Conservation (phyloP, 257 asterid genomes). For the Paraleonurus japonicus region DNA sequence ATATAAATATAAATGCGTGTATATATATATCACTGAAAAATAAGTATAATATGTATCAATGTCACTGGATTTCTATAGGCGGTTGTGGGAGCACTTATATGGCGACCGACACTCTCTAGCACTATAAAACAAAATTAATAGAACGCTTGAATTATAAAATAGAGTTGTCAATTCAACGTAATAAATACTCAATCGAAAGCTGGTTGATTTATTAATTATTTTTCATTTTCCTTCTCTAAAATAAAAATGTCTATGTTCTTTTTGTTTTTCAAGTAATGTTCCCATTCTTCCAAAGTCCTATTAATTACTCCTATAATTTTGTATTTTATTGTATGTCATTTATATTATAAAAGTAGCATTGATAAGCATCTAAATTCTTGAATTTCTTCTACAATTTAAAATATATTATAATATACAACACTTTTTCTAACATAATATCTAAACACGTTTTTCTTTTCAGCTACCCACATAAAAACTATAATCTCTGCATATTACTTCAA, state of each 20-base stretch:
- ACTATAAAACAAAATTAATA: background rate
- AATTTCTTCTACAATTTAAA: background rate
- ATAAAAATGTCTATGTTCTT: background rate
- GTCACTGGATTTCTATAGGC: background rate
- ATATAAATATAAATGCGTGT: too few relatives aligned
- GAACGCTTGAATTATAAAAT: background rate
- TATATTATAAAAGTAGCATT: background rate
- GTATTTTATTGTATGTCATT: background rate
- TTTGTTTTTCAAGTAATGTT: background rate
- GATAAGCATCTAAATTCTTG: background rate
- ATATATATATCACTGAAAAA: too few relatives aligned
- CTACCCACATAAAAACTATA: background rate
- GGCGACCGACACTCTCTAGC: constrained; percentile 16
- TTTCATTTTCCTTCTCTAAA: background rate
- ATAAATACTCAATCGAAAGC: constrained; percentile 7
- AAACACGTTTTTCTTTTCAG: too few relatives aligned
- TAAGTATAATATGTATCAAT: background rate
- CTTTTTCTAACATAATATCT: too few relatives aligned
- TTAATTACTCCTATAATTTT: too few relatives aligned
- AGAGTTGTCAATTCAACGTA: constrained; percentile 15
- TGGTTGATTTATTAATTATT: background rate
- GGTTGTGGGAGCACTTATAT: constrained; percentile 7
- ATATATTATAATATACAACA: too few relatives aligned
- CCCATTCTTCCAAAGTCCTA: background rate
- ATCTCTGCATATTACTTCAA: background rate